These are phyloP conservation scores for Lenzites betulinus DNA, from an alignment of 768 basidiomycete species.

Conservation along the genomic window DNA sequence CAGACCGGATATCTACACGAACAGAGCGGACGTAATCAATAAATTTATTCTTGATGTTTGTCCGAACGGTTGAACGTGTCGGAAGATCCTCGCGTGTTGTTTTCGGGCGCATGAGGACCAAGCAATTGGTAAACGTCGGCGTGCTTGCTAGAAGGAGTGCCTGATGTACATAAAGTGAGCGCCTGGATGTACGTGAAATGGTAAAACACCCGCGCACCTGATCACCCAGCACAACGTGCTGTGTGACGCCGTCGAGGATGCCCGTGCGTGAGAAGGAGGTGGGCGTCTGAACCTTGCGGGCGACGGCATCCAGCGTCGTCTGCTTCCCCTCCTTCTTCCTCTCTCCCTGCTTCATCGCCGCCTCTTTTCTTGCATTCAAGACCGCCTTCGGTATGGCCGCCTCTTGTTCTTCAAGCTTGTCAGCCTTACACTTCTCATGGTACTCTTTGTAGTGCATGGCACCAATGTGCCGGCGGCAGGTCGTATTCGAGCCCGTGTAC, in stretches of 20 bases:
- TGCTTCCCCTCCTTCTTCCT: background rate
- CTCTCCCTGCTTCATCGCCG: too few relatives aligned
- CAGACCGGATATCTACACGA: background rate
- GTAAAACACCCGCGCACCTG: background rate
- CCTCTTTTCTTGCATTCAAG: background rate
- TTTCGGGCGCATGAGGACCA: slow-evolving; percentile 3
- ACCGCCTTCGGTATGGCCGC: background rate
- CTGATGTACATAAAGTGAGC: background rate
- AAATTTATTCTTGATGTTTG: background rate
- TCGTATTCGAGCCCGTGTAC: background rate
- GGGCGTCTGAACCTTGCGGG: background rate
- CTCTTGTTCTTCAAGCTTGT: background rate
- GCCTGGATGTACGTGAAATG: background rate
- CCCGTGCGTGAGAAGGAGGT: background rate
- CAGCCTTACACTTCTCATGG: background rate
- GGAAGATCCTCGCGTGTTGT: background rate
- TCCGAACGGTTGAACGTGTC: background rate
- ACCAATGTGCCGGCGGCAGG: slow-evolving; percentile 2
- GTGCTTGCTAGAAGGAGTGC: background rate
- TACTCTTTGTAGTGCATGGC: slow-evolving; percentile 1
- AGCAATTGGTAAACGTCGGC: background rate
- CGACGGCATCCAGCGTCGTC: background rate
- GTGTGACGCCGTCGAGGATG: background rate
- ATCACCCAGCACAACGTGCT: background rate
- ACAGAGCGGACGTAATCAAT: background rate